phyloP scores from a whole-genome alignment of 768 basidiomycete species.

The Candolleomyces efflorescens region DNA sequence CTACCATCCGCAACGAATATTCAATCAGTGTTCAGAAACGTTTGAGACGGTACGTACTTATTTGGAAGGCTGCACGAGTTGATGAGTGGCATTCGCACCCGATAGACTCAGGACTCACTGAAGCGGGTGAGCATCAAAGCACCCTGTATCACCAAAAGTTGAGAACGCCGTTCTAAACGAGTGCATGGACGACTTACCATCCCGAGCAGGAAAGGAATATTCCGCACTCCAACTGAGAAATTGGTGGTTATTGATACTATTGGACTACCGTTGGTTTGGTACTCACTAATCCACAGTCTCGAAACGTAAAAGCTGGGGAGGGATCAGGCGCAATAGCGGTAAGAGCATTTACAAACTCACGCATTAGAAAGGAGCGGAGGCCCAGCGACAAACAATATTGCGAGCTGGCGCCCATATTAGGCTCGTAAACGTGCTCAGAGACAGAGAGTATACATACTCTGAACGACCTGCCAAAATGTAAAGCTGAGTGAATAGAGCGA shows the following conservation, averaged over 20 bases:
- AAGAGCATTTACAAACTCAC: neutral
- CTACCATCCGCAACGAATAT: neutral
- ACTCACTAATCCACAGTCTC: constrained; percentile 8
- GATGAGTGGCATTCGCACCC: neutral
- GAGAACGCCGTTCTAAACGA: neutral
- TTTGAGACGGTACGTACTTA: neutral
- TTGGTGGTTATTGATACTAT: too few species aligned
- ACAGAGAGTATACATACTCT: neutral
- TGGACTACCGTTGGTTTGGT: neutral
- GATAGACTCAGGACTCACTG: neutral
- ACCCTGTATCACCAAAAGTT: neutral
- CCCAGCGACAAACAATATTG: neutral
- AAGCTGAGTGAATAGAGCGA: neutral
- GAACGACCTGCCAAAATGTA: neutral
- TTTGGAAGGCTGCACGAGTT: constrained; percentile 1
- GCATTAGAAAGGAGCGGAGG: constrained; percentile 8
- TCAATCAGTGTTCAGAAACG: neutral
- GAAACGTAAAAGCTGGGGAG: constrained; percentile 7
- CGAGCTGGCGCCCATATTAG: neutral
- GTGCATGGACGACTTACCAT: neutral
- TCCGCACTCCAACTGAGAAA: constrained; percentile 6
- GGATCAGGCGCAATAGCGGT: neutral
- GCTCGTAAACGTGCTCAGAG: neutral
- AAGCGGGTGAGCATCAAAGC: constrained; percentile 1
- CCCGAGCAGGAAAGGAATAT: neutral